These are phyloP conservation scores for Apiotrichum sp. DNA, from an alignment of 1,284 basidiomycete species.

Conservation along the genomic window DNA sequence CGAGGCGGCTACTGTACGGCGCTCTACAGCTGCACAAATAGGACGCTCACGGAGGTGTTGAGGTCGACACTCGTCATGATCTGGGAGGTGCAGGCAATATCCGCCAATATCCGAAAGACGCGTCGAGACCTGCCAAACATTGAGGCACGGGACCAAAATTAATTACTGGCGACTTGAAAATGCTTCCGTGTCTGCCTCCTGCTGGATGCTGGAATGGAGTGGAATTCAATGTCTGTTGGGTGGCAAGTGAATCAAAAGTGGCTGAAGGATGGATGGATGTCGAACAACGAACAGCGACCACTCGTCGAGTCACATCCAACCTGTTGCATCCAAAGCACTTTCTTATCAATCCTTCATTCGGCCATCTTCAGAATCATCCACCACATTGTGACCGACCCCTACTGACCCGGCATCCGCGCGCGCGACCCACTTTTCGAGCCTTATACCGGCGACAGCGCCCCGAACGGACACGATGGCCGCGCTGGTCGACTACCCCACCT, in stretches of 20 bases:
- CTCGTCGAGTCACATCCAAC: neutral
- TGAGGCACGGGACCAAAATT: too few species aligned
- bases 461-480: conserved; percentile 6
- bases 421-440: neutral
- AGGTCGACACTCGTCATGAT: too few species aligned
- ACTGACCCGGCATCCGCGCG: neutral
- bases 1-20: too few species aligned
- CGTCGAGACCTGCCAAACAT: too few species aligned
- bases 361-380: too few species aligned
- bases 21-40: too few species aligned
- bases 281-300: neutral
- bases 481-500: conserved; percentile 38
- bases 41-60: too few species aligned
- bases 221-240: neutral
- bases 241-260: neutral
- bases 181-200: neutral
- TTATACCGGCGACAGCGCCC: neutral
- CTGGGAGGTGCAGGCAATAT: too few species aligned
- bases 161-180: neutral
- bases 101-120: too few species aligned
- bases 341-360: too few species aligned
- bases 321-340: too few species aligned
- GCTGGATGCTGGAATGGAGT: neutral
- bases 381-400: neutral
- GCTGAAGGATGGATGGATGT: too few species aligned